Evolutionary conservation across 805 yeast species (phyloP).

Genomic region (Maudiozyma saulgeensis): DNA sequence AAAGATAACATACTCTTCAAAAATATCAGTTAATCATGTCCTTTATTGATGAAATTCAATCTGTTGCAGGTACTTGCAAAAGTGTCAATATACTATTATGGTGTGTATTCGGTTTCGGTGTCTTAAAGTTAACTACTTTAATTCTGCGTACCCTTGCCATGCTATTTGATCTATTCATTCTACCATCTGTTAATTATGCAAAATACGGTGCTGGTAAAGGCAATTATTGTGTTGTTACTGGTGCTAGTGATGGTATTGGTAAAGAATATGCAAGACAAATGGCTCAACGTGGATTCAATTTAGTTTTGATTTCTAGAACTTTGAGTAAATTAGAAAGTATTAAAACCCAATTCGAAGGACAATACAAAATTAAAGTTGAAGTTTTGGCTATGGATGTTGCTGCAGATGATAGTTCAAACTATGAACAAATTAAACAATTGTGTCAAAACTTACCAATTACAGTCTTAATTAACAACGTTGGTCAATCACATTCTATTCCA

Average conservation of each 20-base stretch:
- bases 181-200: constrained; percentile 47
- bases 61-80: constrained; percentile 15
- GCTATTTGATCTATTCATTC: constrained; percentile 50
- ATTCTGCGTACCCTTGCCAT: constrained; percentile 43
- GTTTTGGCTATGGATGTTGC: constrained; percentile 73
- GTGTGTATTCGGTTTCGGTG: constrained; percentile 49
- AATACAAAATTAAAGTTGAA: constrained; percentile 54
- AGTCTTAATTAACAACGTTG: constrained; percentile 84
- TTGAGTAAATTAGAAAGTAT: constrained; percentile 60
- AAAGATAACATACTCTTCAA: too few species aligned
- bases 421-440: constrained; percentile 39
- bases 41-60: constrained; percentile 19
- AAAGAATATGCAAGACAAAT: constrained; percentile 82
- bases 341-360: constrained; percentile 50
- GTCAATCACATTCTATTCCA: constrained; percentile 89
- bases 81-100: constrained; percentile 25
- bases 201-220: constrained; percentile 69
- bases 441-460: constrained; percentile 51
- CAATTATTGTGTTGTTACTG: constrained; percentile 92
- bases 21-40: constrained; percentile 3
- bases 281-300: constrained; percentile 75
- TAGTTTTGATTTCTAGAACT: constrained; percentile 80
- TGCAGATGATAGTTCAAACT: constrained; percentile 48
- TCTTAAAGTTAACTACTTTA: constrained; percentile 44
- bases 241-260: constrained; percentile 97